These are phyloP conservation scores for Heterobasidion occidentale DNA, from an alignment of 1,284 basidiomycete species.

Conservation along the genomic window DNA sequence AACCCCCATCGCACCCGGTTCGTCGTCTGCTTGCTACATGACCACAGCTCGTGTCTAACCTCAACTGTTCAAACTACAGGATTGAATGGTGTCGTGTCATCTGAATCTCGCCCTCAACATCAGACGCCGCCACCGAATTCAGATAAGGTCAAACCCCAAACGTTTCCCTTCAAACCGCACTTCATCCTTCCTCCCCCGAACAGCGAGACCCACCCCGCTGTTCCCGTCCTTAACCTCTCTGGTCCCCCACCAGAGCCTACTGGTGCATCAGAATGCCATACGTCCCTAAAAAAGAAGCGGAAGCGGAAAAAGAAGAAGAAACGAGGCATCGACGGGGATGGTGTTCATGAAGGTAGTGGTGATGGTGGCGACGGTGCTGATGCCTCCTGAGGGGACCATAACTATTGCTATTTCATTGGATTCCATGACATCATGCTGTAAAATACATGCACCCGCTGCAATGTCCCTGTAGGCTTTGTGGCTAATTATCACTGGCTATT, in stretches of 20 bases:
- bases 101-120: too few species aligned
- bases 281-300: constrained; percentile 44
- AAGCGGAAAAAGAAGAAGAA: constrained; percentile 47
- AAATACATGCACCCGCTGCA: too few species aligned
- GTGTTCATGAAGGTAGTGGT: neutral
- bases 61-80: neutral
- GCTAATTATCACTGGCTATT: too few species aligned
- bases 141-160: neutral
- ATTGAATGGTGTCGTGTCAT: too few species aligned
- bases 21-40: neutral
- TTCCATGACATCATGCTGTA: too few species aligned
- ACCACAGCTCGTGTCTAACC: neutral
- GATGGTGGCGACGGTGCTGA: neutral
- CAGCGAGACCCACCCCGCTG: neutral
- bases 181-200: neutral
- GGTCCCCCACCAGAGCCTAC: constrained; percentile 34
- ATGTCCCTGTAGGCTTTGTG: too few species aligned
- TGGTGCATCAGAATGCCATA: constrained; percentile 14
- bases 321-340: neutral
- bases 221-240: constrained; percentile 48
- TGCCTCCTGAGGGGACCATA: neutral
- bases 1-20: neutral
- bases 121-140: too few species aligned
- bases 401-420: too few species aligned
- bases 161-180: neutral